Conservation (phyloP, 2,329 filamentous ascomycete species). For the Fusarium sp. region DNA sequence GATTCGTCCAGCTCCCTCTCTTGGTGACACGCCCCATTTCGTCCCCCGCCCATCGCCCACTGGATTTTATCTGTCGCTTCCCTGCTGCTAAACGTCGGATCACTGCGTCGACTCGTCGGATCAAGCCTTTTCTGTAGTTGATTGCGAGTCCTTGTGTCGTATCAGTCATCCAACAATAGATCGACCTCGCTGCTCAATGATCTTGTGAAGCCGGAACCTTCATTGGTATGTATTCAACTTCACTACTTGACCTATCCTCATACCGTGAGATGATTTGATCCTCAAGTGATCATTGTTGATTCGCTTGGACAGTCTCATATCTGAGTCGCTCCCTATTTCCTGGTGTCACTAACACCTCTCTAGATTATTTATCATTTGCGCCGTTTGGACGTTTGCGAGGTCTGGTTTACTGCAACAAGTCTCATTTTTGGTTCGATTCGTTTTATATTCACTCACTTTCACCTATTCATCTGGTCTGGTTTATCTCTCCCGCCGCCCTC, state of each 20-base stretch:
- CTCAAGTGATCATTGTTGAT: constrained; percentile 25
- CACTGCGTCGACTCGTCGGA: constrained; percentile 20
- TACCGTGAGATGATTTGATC: constrained; percentile 19
- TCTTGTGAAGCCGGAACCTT: constrained; percentile 23
- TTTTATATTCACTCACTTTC: constrained; percentile 38
- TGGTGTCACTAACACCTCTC: constrained; percentile 36
- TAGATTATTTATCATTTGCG: constrained; percentile 37
- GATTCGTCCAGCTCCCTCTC: constrained; percentile 34
- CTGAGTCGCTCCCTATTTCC: constrained; percentile 10
- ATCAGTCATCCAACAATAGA: constrained; percentile 12
- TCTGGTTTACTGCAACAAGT: constrained; percentile 41
- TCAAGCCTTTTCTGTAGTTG: constrained; percentile 38
- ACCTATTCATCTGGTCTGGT: constrained; percentile 19
- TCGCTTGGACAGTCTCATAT: constrained; percentile 33
- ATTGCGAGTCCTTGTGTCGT: constrained; percentile 36
- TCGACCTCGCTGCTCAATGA: constrained; percentile 11
- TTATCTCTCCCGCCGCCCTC: constrained; percentile 9
- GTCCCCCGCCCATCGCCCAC: constrained; percentile 22
- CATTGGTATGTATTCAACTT: constrained; percentile 24
- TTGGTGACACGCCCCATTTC: constrained; percentile 36
- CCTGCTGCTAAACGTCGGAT: constrained; percentile 23
- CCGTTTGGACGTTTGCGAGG: constrained; percentile 35
- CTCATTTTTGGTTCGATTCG: constrained; percentile 35
- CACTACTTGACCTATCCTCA: constrained; percentile 5
- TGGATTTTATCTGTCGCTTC: constrained; percentile 25